Evolutionary conservation across 345 rosid genomes (phyloP).

Genomic region (Adansonia digitata): DNA sequence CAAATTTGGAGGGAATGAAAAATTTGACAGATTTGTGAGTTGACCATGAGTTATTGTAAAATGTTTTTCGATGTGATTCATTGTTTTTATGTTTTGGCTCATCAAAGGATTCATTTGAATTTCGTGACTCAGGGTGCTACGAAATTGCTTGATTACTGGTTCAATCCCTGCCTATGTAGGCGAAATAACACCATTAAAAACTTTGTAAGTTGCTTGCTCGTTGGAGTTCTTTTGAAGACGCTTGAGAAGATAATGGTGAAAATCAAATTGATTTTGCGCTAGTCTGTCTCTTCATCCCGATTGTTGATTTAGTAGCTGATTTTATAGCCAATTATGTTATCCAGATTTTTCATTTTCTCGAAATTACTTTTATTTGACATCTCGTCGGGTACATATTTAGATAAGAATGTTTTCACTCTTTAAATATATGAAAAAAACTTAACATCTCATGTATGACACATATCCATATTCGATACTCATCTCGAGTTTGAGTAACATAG

Average conservation of each 20-base stretch:
- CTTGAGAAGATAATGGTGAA: not conserved
- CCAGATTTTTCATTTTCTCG: no score
- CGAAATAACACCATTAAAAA: conserved; percentile 21
- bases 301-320: not conserved
- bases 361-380: no score
- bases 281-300: not conserved
- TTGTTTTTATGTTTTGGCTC: not conserved
- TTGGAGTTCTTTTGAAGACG: not conserved
- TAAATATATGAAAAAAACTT: not conserved
- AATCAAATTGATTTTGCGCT: no score
- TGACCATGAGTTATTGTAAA: not conserved
- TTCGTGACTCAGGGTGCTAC: conserved; percentile 43
- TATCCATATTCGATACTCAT: not conserved
- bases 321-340: not conserved
- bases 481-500: not conserved
- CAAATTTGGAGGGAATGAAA: conserved; percentile 34
- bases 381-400: no score
- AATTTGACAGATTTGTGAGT: conserved; percentile 46
- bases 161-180: conserved; percentile 55
- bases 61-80: not conserved
- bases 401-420: not conserved
- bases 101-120: not conserved
- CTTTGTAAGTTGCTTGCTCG: conserved; percentile 47
- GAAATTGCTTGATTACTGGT: conserved; percentile 53
- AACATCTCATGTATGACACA: not conserved